Base-by-base conservation (phyloP, 2,329 filamentous ascomycete species). In the Stromatinia cepivora region DNA sequence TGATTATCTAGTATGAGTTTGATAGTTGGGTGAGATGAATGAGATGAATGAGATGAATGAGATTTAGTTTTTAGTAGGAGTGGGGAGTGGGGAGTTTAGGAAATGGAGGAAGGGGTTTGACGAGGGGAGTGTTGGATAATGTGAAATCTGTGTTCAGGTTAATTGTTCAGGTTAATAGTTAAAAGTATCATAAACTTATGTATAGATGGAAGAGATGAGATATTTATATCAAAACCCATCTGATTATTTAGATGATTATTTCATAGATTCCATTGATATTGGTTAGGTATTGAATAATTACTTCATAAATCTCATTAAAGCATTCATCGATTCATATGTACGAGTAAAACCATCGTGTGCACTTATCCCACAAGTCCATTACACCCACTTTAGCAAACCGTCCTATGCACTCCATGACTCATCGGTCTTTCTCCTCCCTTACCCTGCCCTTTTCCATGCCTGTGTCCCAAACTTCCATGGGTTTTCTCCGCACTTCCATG, bases 351-450 rank as follows among this genome's bases (percentile, higher is more conserved):
- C 42, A 48, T 34, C 4, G 4, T 8, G 7, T 34, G 34, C 34
- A 34, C 34, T 1, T 34, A 8, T 5, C 4, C 39, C 11, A 10
- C 39, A 53, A 17, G 2, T 11, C 31, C 17, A 56, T 54, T 9
- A 2, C 10, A n/a, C 20, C 4, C 45, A 13, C 36, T 64, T 53
- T 75, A 85, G 70, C 83, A 85, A 8, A 85, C 84, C 42, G 77
- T 76, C 63, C 83, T 78, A 75, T 85, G 82, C 8, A 85, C 81
- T 5, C 83, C 83, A 48, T 83, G 71, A 36, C 74, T 76, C 81
- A 83, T 84, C 3, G 83, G 82, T 54, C 76, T 77, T 72, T 79
- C 78, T 31, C 80, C 81, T 67, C 82, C 81, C 48, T 74, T 75
- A 3, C 74, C 72, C 22, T 74, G 72, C 0, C 65, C 71, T 61